phyloP scores from a whole-genome alignment of 441 rosid species.

The Hura crepitans region DNA sequence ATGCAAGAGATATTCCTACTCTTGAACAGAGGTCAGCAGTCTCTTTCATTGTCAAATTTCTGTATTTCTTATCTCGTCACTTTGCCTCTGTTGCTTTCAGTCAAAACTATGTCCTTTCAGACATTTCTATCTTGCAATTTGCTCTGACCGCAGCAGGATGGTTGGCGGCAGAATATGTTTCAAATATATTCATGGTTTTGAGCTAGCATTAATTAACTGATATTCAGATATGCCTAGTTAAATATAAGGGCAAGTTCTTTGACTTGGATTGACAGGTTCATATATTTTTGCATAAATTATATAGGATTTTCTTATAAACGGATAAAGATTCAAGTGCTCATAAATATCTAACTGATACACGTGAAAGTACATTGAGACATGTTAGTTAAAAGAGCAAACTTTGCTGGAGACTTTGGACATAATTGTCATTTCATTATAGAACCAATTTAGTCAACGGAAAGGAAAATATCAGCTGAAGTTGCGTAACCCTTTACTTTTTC shows the following conservation, averaged over 20 bases:
- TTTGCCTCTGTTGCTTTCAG: not conserved
- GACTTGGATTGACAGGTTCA: not conserved
- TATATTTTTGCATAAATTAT: not conserved
- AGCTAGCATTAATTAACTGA: not conserved
- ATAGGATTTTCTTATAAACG: not conserved
- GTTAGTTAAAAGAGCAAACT: not conserved
- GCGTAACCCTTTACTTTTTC: not conserved
- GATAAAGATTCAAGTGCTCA: not conserved
- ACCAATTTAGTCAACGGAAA: not conserved
- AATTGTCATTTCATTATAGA: not conserved
- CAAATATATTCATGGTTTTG: not conserved
- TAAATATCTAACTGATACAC: too few species aligned
- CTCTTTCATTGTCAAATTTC: constrained; percentile 10
- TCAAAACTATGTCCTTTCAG: not conserved
- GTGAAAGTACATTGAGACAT: not conserved
- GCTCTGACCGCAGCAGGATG: not conserved
- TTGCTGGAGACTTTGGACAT: not conserved
- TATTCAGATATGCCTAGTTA: not conserved
- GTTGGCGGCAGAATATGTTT: not conserved
- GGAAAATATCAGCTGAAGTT: not conserved
- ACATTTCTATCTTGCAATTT: not conserved
- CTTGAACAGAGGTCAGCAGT: constrained; percentile 72
- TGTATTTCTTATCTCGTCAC: not conserved
- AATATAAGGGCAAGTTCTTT: not conserved
- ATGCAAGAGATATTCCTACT: constrained; percentile 54